Evolutionary conservation across 164 flowering plant species (phyloP).

Genomic region (Umbilicus rupestris): DNA sequence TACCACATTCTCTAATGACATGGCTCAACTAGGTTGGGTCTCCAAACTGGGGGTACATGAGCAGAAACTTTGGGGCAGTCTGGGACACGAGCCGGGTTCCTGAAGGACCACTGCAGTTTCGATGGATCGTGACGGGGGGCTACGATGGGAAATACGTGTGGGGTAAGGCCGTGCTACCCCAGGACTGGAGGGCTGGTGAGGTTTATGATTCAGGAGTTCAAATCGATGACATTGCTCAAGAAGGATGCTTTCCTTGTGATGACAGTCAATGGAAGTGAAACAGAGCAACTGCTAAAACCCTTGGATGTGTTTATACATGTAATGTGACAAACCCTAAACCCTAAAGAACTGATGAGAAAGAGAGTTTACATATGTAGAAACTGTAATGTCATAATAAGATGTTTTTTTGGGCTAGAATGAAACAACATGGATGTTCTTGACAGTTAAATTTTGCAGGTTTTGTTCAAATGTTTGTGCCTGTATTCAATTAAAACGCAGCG

Average conservation of each 20-base stretch:
- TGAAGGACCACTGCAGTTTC: conserved; percentile 48
- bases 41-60: conserved; percentile 52
- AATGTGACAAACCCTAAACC: too few relatives aligned
- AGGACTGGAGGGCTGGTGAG: conserved; percentile 60
- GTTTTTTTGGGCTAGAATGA: too few relatives aligned
- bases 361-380: too few relatives aligned
- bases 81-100: conserved; percentile 78
- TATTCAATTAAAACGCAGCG: too few relatives aligned
- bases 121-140: conserved; percentile 64
- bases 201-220: conserved; percentile 62
- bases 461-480: too few relatives aligned
- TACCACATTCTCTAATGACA: neutral
- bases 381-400: too few relatives aligned
- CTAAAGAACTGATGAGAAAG: too few relatives aligned
- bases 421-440: too few relatives aligned
- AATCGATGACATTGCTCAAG: conserved; percentile 62
- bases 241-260: conserved; percentile 67
- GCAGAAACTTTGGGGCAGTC: conserved; percentile 53
- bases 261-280: conserved; percentile 21
- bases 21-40: conserved; percentile 52
- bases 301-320: too few relatives aligned
- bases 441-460: too few relatives aligned
- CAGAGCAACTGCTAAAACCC: neutral
- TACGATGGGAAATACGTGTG: conserved; percentile 56
- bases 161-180: conserved; percentile 58